These are phyloP conservation scores for Cutaneotrichosporon curvatum DNA, from an alignment of 1,284 basidiomycete species.

Conservation along the genomic window DNA sequence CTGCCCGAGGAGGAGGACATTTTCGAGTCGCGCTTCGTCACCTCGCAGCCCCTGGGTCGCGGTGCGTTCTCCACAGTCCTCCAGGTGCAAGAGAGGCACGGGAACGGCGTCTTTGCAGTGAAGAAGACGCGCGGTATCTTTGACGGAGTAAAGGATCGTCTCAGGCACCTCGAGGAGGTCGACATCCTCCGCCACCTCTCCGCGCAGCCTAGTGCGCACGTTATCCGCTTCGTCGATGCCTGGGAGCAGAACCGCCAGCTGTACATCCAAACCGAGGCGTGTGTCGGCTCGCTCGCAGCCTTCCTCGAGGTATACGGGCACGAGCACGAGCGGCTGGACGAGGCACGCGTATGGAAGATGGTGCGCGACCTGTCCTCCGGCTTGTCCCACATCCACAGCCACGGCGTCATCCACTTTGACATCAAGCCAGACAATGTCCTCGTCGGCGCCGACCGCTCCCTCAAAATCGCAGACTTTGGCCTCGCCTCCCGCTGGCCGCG, in stretches of 20 bases:
- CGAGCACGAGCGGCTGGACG: slow-evolving; percentile 75
- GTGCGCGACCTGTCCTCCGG: slow-evolving; percentile 83
- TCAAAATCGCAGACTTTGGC: slow-evolving; percentile 99
- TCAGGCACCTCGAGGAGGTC: slow-evolving; percentile 89
- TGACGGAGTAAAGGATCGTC: slow-evolving; percentile 74
- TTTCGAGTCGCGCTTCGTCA: slow-evolving; percentile 55
- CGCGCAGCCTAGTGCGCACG: slow-evolving; percentile 57
- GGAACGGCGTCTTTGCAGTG: slow-evolving; percentile 66
- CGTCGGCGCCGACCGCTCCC: slow-evolving; percentile 75
- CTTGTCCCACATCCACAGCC: slow-evolving; percentile 79
- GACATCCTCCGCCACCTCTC: slow-evolving; percentile 81
- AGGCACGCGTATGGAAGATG: slow-evolving; percentile 95
- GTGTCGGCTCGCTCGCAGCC: slow-evolving; percentile 81
- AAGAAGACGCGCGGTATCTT: slow-evolving; percentile 87
- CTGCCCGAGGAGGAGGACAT: slow-evolving; percentile 38
- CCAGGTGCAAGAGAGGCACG: slow-evolving; percentile 70
- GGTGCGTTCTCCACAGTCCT: slow-evolving; percentile 94
- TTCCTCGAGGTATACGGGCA: slow-evolving; percentile 92
- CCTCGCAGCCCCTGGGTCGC: slow-evolving; percentile 74
- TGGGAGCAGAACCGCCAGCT: slow-evolving; percentile 91
- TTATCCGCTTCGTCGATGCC: slow-evolving; percentile 85
- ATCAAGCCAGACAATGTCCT: slow-evolving; percentile 98
- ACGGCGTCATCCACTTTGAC: slow-evolving; percentile 89
- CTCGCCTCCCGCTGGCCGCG: slow-evolving; percentile 84
- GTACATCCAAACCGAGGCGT: slow-evolving; percentile 92